Evolutionary conservation across 768 basidiomycete species (phyloP).

Genomic region (Calocera cornea): DNA sequence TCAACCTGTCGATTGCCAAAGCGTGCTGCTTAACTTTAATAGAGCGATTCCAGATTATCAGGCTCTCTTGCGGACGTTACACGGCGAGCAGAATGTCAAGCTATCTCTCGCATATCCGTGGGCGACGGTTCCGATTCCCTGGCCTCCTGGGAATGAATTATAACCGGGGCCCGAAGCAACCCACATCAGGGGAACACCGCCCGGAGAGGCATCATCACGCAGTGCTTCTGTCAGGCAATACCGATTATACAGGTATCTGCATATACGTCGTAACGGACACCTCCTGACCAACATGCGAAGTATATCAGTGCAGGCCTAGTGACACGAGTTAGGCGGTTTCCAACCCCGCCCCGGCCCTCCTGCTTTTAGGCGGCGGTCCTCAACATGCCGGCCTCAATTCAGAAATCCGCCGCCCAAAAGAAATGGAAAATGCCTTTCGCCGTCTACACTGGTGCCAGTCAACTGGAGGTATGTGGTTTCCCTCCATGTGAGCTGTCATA

Average conservation of each 20-base stretch:
- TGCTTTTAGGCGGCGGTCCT: not conserved
- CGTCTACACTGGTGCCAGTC: not conserved
- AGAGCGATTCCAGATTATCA: no score
- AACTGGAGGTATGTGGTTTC: not conserved
- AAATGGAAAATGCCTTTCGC: not conserved
- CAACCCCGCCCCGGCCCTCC: not conserved
- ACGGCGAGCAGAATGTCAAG: no score
- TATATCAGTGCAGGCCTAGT: not conserved
- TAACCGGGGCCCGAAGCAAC: not conserved
- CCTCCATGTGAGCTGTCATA: not conserved
- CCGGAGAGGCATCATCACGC: not conserved
- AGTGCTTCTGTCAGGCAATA: not conserved
- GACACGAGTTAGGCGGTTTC: not conserved
- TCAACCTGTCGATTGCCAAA: no score
- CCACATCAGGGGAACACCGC: not conserved
- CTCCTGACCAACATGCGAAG: not conserved
- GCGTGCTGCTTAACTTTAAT: no score
- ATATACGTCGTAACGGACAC: not conserved
- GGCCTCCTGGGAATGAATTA: not conserved
- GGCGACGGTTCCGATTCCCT: not conserved
- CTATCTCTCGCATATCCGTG: no score
- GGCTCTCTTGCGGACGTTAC: no score
- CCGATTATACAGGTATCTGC: not conserved
- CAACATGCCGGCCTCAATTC: not conserved
- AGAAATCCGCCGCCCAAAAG: not conserved